Evolutionary conservation across 2,329 filamentous ascomycete genomes (phyloP).

Genomic region (Parastagonospora nodorum): DNA sequence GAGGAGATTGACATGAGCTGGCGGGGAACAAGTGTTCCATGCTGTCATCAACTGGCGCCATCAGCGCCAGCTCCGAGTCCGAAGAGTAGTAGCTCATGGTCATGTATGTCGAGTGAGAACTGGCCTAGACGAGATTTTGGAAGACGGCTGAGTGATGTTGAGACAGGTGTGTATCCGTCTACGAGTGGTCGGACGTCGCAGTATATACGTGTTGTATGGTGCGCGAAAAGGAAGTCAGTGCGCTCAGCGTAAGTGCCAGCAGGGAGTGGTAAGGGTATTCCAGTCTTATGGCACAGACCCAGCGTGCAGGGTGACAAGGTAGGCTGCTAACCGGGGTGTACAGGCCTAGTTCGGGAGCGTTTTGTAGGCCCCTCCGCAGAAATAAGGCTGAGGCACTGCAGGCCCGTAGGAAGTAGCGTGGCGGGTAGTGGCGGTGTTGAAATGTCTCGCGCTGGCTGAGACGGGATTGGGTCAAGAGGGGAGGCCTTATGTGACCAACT

Average conservation of each 20-base stretch:
- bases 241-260: slow-evolving; percentile 29
- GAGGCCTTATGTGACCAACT: slow-evolving; percentile 35
- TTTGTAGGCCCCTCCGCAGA: slow-evolving; percentile 35
- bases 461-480: slow-evolving; percentile 34
- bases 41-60: slow-evolving; percentile 38
- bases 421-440: slow-evolving; percentile 44
- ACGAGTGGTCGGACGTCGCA: slow-evolving; percentile 22
- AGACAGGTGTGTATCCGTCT: slow-evolving; percentile 11
- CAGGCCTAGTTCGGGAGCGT: slow-evolving; percentile 38
- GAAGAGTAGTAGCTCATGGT: slow-evolving; percentile 44
- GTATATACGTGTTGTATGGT: slow-evolving; percentile 36
- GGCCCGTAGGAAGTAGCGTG: slow-evolving; percentile 35
- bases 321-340: slow-evolving; percentile 38
- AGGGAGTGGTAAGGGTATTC: slow-evolving; percentile 32
- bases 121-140: slow-evolving; percentile 3
- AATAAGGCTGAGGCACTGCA: slow-evolving; percentile 44
- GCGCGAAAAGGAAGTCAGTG: slow-evolving; percentile 36
- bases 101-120: slow-evolving; percentile 12
- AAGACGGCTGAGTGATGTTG: slow-evolving; percentile 5
- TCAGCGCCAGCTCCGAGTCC: slow-evolving; percentile 44
- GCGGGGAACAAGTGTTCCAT: slow-evolving; percentile 44
- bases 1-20: slow-evolving; percentile 44
- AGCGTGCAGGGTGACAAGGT: slow-evolving; percentile 31
- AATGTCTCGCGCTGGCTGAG: slow-evolving; percentile 40
- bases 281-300: slow-evolving; percentile 38